Evolutionary conservation across 73 alveolate genomes (phyloP).

Genomic region (Symbiodinium natans): DNA sequence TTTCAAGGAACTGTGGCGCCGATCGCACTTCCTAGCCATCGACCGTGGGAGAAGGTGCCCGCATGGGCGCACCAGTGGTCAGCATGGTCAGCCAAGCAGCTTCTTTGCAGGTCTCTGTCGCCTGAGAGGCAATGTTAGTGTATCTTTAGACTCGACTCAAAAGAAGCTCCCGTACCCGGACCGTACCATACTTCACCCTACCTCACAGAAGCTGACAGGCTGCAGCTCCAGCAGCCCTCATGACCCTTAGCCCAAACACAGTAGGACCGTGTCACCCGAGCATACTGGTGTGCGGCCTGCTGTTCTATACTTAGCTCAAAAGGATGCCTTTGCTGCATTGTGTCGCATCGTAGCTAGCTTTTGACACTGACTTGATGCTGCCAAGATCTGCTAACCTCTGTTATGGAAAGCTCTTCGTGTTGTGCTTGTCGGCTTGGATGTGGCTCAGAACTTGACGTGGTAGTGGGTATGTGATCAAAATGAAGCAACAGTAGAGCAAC

Average conservation of each 20-base stretch:
- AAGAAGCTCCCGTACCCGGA: too few relatives aligned
- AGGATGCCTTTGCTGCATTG: neutral
- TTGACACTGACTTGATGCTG: neutral
- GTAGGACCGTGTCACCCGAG: too few relatives aligned
- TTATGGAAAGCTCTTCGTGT: too few relatives aligned
- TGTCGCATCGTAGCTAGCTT: too few relatives aligned
- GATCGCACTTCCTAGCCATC: neutral
- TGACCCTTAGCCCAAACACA: too few relatives aligned
- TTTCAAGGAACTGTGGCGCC: neutral
- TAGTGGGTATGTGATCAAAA: neutral
- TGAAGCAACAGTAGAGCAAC: neutral
- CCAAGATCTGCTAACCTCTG: neutral
- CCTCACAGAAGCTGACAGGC: too few relatives aligned
- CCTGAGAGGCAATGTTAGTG: too few relatives aligned
- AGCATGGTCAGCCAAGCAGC: neutral
- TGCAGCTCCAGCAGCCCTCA: too few relatives aligned
- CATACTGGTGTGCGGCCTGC: neutral
- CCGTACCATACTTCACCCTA: too few relatives aligned
- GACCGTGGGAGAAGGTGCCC: neutral
- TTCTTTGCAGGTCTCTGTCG: too few relatives aligned
- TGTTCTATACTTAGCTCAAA: neutral
- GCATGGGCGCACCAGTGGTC: neutral
- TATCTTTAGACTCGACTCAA: too few relatives aligned
- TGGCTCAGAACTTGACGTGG: neutral
- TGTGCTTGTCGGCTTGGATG: neutral